These are phyloP conservation scores for Sporothrix protearum DNA, from an alignment of 2,329 filamentous ascomycete species.

Conservation along the genomic window DNA sequence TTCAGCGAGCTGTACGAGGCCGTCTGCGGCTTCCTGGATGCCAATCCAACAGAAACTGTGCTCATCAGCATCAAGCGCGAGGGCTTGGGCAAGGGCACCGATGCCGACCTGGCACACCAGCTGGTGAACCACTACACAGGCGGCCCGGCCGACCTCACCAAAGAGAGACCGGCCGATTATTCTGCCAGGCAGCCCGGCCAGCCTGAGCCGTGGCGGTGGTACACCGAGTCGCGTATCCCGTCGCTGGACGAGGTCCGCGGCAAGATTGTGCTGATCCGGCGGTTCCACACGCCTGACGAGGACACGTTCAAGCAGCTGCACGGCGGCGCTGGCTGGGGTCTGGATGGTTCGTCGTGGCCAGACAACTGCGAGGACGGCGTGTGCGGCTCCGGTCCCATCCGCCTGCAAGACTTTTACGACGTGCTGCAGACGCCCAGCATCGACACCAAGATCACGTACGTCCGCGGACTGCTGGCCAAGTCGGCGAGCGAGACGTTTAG, in stretches of 20 bases:
- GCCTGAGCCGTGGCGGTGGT: constrained; percentile 57
- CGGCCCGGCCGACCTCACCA: constrained; percentile 41
- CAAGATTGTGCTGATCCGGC: constrained; percentile 77
- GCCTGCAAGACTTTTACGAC: constrained; percentile 94
- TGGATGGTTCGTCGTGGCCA: constrained; percentile 69
- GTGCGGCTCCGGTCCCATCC: constrained; percentile 67
- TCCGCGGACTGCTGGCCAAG: constrained; percentile 71
- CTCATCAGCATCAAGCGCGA: constrained; percentile 89
- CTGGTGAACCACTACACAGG: constrained; percentile 67
- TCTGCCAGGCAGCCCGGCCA: neutral
- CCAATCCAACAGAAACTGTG: constrained; percentile 75
- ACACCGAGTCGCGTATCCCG: constrained; percentile 71
- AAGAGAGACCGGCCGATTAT: neutral
- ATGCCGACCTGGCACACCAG: constrained; percentile 72
- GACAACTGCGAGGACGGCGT: constrained; percentile 80
- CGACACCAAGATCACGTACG: constrained; percentile 71
- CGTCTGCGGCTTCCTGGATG: constrained; percentile 70
- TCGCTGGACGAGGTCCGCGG: constrained; percentile 74
- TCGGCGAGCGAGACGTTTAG: constrained; percentile 52
- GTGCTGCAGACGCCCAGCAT: constrained; percentile 73
- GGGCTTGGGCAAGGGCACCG: constrained; percentile 74
- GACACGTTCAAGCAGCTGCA: constrained; percentile 51
- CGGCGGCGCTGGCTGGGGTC: constrained; percentile 52
- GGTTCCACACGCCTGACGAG: constrained; percentile 61
- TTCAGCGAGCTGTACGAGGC: constrained; percentile 69